Conservation (phyloP, 106 monocot genomes). For the Platanthera guangdongensis region DNA sequence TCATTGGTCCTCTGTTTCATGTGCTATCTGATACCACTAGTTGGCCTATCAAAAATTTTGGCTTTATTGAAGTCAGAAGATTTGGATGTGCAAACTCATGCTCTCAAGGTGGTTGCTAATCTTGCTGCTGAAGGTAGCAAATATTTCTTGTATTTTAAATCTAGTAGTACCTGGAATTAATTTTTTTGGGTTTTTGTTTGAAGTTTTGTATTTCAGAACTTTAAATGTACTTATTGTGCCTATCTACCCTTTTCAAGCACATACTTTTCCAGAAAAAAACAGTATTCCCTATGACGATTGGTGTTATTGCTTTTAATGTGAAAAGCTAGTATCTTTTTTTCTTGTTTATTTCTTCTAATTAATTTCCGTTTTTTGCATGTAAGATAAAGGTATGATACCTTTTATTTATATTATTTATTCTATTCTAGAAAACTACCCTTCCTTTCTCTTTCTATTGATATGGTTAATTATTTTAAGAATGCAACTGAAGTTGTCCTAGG, state of each 20-base stretch:
- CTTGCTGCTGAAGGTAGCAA: slow-evolving; percentile 81
- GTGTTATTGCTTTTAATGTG: not conserved
- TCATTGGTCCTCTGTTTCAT: slow-evolving; percentile 2
- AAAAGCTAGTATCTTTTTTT: no score
- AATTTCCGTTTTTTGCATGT: no score
- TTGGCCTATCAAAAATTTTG: slow-evolving; percentile 56
- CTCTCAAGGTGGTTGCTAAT: slow-evolving; percentile 76
- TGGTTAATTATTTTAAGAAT: no score
- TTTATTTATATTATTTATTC: no score
- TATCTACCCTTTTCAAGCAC: not conserved
- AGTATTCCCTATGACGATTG: not conserved
- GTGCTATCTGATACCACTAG: slow-evolving; percentile 19
- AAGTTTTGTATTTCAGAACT: not conserved
- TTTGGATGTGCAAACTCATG: slow-evolving; percentile 56
- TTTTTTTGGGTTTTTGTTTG: not conserved
- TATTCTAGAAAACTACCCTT: no score
- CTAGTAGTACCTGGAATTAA: not conserved
- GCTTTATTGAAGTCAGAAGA: slow-evolving; percentile 59
- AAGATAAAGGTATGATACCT: no score
- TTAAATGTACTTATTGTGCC: not conserved
- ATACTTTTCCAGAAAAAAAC: not conserved
- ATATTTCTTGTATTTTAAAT: not conserved
- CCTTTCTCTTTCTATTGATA: no score
- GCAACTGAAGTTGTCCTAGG: no score
- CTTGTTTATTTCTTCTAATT: no score